Percentiles rank a stretch among this genome's conserved stretches.
phyloP scores from a whole-genome alignment of 2,329 filamentous ascomycete species.

The Cladophialophora immunda region DNA sequence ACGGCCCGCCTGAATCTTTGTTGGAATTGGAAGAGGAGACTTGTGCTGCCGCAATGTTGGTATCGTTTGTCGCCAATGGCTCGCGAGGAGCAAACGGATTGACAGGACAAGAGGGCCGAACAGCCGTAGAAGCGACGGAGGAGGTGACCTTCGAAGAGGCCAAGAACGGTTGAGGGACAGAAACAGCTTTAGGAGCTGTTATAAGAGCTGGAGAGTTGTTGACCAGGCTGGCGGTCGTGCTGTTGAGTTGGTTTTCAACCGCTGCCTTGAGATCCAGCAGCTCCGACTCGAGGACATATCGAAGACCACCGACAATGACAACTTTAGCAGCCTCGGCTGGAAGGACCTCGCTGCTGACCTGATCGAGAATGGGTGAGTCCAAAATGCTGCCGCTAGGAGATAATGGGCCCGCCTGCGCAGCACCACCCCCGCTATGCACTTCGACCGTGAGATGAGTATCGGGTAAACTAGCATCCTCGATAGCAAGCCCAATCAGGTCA shows the following conservation, averaged over 20 bases:
- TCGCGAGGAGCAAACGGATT: constrained; percentile 33
- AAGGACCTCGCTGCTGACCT: constrained; percentile 19
- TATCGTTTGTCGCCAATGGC: background rate
- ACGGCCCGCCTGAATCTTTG: background rate
- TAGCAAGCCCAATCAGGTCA: constrained; percentile 31
- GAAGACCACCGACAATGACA: constrained; percentile 22
- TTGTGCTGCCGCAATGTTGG: background rate
- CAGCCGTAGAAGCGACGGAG: background rate
- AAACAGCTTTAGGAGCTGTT: background rate
- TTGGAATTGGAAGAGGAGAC: background rate
- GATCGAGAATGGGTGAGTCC: constrained; percentile 30
- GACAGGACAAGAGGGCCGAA: background rate
- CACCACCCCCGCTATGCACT: background rate
- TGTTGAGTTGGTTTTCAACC: background rate
- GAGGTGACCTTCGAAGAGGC: background rate
- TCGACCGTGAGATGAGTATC: background rate
- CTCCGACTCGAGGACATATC: constrained; percentile 25
- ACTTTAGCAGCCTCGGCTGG: constrained; percentile 18
- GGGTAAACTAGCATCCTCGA: constrained; percentile 4
- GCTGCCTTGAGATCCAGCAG: constrained; percentile 18
- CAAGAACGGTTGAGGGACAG: background rate
- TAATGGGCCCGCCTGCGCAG: background rate
- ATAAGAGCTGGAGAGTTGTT: too few species aligned
- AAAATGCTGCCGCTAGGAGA: constrained; percentile 22
- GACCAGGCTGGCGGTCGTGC: background rate